Evolutionary conservation across 1,284 basidiomycete genomes (phyloP), one percentile per base, ranked within the genome.

Genomic region (Flammula alnicola): DNA sequence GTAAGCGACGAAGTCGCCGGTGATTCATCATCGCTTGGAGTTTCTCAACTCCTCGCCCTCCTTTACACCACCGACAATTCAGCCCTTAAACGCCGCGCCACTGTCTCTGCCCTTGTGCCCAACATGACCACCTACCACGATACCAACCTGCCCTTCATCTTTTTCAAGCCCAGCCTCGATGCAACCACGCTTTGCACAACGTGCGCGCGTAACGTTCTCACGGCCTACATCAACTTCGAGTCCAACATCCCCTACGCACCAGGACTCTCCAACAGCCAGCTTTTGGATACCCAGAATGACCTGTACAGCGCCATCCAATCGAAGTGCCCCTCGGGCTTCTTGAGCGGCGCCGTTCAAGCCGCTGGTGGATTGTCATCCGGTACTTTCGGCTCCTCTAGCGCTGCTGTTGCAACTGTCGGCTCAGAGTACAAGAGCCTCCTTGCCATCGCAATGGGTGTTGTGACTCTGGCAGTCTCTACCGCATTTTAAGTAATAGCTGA

Each of bases 61-160:
- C 57, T 63, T 27, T 60, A 57, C 54, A 61, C 54, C 52, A n/a
- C 26, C 25, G 48, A 57, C 49, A 52, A 52, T 11, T 45, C 60
- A 14, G 55, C 60, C 36, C 49, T 69, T 49, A 43, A 66, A 47
- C 54, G 64, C 56, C 68, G 62, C 61, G 68, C 56, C 59, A 60
- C 58, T 65, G 50, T 67, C n/a, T 46, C 69, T 27, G 68, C 69
- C 30, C 58, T 80, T 35, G 61, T 73, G 14, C 89, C 91, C 55
- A 90, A 94, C 75, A 69, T 78, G 31, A 80, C 81, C 9, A 84
- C 84, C 12, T 93, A 82, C 76, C 62, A 70, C 51, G 47, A 63
- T 29, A 77, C 78, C 67, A 88, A 89, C 75, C 69, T 95, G 44
- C 74, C 83, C 32, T 95, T 93, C 88, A 74, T 96, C 58, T 85